Base-by-base conservation (phyloP, 495 filamentous ascomycete species). In the Cudoniella acicularis region DNA sequence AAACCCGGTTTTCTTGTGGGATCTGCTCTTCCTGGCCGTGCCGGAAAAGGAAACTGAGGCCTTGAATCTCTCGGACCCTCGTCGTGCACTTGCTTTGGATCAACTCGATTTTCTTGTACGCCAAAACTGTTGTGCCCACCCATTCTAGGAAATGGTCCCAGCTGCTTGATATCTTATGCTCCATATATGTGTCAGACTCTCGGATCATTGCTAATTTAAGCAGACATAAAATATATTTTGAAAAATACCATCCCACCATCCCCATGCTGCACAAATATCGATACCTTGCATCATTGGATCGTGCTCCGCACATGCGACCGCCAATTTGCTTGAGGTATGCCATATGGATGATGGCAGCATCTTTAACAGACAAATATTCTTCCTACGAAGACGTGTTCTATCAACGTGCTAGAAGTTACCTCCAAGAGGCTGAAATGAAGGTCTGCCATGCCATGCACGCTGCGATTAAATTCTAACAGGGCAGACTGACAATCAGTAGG, bases 271-370 rank as follows among this genome's bases (percentile, higher is more conserved):
- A 98, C 69, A 89, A 86, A 61, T 86, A 84, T 54, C 83, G 92
- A 49, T 96, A 91, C 70, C 74, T 91, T 49, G 84, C 90, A 26
- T 85, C 87, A 21, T 83, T 96, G 82, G 86, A 88, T 67, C 78
- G 76, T 21, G 82, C 90, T 20, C 91, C 91, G 9, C 83, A 83
- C 50, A 85, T 89, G 75, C 83, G 92, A 49, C 93, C 93, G 10
- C 92, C 93, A 6, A 82, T 96, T 1, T 90, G 87, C 63, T 75
- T 98, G 27, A 86, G 95, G 42, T 98, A 98, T 73, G 89, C 87
- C 23, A 93, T 97, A 73, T 98, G 93, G 94, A 87, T 86, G 47
- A 76, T 92, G 53, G 92, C 94, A 18, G 90, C 91, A 24, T 85
- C 89, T 1, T 77, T 92, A 42, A 86, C 83, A 4, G 90, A 96